Evolutionary conservation across 306 rosid species (phyloP).

Genomic region (Abrus precatorius): DNA sequence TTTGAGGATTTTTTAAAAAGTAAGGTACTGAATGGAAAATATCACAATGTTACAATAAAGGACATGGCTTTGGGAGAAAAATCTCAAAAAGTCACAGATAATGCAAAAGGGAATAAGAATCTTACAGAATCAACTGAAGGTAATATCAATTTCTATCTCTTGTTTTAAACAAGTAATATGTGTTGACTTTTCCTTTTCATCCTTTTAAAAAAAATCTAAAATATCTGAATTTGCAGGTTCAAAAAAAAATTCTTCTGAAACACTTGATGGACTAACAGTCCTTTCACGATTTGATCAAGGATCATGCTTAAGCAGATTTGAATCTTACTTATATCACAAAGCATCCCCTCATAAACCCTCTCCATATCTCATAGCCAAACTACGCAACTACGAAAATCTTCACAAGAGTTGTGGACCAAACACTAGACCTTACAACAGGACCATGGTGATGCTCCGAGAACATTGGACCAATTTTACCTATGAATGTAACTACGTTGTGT

Average conservation of each 20-base stretch:
- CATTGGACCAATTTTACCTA: neutral
- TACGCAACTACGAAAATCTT: slow-evolving; percentile 63
- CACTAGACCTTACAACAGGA: slow-evolving; percentile 49
- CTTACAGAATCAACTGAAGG: no score
- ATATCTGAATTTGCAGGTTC: neutral
- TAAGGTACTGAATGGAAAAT: neutral
- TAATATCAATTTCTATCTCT: no score
- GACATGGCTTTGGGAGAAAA: no score
- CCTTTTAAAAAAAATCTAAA: no score
- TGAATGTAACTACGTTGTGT: slow-evolving; percentile 63
- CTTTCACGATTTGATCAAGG: slow-evolving; percentile 59
- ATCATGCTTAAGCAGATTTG: slow-evolving; percentile 63
- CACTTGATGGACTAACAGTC: slow-evolving; percentile 55
- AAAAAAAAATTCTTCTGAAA: slow-evolving; percentile 43
- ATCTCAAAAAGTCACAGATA: no score
- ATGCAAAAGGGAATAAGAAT: neutral
- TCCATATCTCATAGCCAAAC: slow-evolving; percentile 62
- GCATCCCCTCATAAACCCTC: slow-evolving; percentile 58
- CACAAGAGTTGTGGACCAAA: slow-evolving; percentile 65
- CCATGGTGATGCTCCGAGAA: slow-evolving; percentile 33
- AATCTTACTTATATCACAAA: slow-evolving; percentile 58
- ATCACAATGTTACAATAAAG: no score
- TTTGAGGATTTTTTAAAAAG: neutral
- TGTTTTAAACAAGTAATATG: no score
- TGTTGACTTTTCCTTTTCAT: no score